Evolutionary conservation across 2,329 filamentous ascomycete genomes (phyloP), one percentile per base, ranked within the genome.

Genomic region (Trichoderma sp.): DNA sequence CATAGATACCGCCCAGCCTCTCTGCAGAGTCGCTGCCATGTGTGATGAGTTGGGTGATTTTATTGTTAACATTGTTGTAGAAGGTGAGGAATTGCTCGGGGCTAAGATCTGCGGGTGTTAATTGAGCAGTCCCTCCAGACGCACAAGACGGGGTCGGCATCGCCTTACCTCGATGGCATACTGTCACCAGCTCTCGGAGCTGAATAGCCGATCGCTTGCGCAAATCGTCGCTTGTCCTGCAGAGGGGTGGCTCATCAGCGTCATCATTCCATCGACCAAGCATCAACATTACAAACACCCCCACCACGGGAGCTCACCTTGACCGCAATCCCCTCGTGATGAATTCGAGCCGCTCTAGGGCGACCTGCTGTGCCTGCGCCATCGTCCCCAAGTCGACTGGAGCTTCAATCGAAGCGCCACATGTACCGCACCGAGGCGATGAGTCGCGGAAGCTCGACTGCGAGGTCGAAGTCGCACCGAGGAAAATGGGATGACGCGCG

Each of bases 1-100:
- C 96, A 80, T 97, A 93, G 77, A 99, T 93, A 71, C 97, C 97
- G 77, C 95, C 97, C 75, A 98, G 91, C 75, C 95, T 93, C 83
- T 99, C 97, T 80, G 93, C 92, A 6, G 94, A 93, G 83, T 98
- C 95, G 85, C 91, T 93, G 78, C 95, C 94, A 83, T 96, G 94
- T 65, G 95, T 92, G 77, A 97, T 95, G 78, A 98, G 85, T 53
- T 85, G 85, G 33, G 89, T 91, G 59, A 91, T 90, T 76, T 87
- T 88, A 76, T 87, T 87, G 79, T 91, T 90, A 71, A 91, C 88
- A 29, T 84, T 83, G 77, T 87, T 88, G 82, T 90, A 91, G 78
- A 91, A 90, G 50, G 83, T 78, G 59, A 85, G 84, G 85, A 98
- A 98, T 78, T 93, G 92, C 81, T 97, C 95, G 71, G 93, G 89